phyloP scores from a whole-genome alignment of 2,329 filamentous ascomycete species.

The Colletotrichum viniferum region DNA sequence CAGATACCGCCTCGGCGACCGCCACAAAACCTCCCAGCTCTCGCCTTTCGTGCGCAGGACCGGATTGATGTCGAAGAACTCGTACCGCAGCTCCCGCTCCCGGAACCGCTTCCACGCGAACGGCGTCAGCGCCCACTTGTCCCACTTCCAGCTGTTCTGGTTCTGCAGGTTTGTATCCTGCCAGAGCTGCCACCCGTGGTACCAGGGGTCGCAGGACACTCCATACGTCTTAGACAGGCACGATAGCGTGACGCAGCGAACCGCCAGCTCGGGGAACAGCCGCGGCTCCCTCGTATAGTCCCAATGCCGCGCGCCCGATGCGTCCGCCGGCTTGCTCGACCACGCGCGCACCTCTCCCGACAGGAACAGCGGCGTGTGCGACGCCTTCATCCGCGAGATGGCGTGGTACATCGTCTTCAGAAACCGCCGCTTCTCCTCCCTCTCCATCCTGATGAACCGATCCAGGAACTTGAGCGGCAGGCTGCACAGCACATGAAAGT shows the following conservation, averaged over 20 bases:
- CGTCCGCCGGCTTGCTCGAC: constrained; percentile 4
- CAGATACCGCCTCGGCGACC: not conserved
- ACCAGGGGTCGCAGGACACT: not conserved
- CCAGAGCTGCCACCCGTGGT: not conserved
- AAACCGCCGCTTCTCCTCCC: not conserved
- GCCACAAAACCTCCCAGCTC: not conserved
- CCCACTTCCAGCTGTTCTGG: not conserved
- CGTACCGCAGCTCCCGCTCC: not conserved
- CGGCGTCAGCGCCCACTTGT: not conserved
- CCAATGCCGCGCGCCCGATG: not conserved
- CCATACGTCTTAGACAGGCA: not conserved
- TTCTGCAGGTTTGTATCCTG: not conserved
- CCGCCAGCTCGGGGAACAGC: constrained; percentile 6
- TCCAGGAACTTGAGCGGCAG: constrained; percentile 1
- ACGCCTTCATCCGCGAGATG: constrained; percentile 2
- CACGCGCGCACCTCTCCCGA: constrained; percentile 11
- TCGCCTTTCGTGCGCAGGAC: not conserved
- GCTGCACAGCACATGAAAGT: not conserved
- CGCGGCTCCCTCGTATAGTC: not conserved
- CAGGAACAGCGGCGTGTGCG: not conserved
- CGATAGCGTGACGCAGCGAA: not conserved
- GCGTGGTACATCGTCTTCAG: constrained; percentile 2
- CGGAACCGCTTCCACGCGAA: not conserved
- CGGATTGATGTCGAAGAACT: not conserved
- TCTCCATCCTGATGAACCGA: not conserved